These are phyloP conservation scores for Ceraceosorus bombacis DNA, from an alignment of 1,284 basidiomycete species.

Conservation along the genomic window DNA sequence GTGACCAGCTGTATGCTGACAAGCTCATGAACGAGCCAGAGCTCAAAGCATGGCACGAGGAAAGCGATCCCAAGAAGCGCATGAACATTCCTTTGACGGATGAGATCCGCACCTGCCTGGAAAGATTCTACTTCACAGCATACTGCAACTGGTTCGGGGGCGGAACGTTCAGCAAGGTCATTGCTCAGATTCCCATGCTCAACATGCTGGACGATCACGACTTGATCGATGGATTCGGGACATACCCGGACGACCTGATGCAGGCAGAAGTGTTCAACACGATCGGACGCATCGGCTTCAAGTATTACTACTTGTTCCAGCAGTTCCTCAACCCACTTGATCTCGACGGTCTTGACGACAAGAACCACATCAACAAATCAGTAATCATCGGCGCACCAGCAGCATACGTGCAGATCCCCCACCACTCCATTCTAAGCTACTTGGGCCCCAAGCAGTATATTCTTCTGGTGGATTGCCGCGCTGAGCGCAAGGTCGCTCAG, in stretches of 20 bases:
- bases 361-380: slow-evolving; percentile 24
- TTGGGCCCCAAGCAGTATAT: slow-evolving; percentile 45
- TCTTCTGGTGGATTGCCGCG: slow-evolving; percentile 42
- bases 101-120: slow-evolving; percentile 70
- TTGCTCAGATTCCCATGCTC: slow-evolving; percentile 71
- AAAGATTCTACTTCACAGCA: slow-evolving; percentile 69
- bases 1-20: slow-evolving; percentile 46
- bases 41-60: slow-evolving; percentile 69
- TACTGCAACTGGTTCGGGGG: slow-evolving; percentile 67
- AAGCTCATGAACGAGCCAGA: slow-evolving; percentile 47
- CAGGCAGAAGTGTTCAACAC: slow-evolving; percentile 37
- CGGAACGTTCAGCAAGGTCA: slow-evolving; percentile 85
- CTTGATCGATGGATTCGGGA: slow-evolving; percentile 84
- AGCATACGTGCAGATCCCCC: slow-evolving; percentile 39
- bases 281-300: slow-evolving; percentile 38
- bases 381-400: slow-evolving; percentile 39
- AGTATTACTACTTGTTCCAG: slow-evolving; percentile 47
- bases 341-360: slow-evolving; percentile 21
- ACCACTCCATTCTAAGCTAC: slow-evolving; percentile 40
- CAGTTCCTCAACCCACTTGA: slow-evolving; percentile 40
- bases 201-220: slow-evolving; percentile 60
- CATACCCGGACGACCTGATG: slow-evolving; percentile 52
- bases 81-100: slow-evolving; percentile 60
- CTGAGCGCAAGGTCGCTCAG: slow-evolving; percentile 44
- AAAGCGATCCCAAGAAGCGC: slow-evolving; percentile 61